These are phyloP conservation scores for Chaetothyriales sp. DNA, from an alignment of 2,329 filamentous ascomycete genomes.

Conservation along the genomic window DNA sequence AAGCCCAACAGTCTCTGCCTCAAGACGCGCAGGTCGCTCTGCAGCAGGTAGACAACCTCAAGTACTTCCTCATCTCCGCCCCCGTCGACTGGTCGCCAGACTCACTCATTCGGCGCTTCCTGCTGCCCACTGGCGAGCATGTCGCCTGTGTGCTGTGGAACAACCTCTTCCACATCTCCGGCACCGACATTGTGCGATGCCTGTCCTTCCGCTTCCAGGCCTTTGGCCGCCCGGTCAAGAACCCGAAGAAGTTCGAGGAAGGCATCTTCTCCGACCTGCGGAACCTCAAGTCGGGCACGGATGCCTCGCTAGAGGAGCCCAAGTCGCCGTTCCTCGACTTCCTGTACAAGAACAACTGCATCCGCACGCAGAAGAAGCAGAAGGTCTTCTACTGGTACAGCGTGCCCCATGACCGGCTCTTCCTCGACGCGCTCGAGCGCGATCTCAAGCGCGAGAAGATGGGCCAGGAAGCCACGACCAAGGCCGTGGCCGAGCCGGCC, in stretches of 20 bases:
- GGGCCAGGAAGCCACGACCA: constrained; percentile 92
- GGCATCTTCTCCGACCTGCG: constrained; percentile 97
- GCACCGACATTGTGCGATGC: constrained; percentile 96
- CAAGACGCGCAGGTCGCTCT: constrained; percentile 94
- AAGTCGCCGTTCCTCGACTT: constrained; percentile 98
- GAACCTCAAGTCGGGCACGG: constrained; percentile 95
- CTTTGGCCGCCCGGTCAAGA: constrained; percentile 95
- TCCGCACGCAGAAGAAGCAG: constrained; percentile 98
- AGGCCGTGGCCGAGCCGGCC: constrained; percentile 91
- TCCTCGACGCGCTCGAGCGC: constrained; percentile 91
- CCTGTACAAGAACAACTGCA: constrained; percentile 99
- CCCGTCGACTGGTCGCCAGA: constrained; percentile 96
- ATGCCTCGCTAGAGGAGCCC: constrained; percentile 94
- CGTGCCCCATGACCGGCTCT: constrained; percentile 91
- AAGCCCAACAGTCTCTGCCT: constrained; percentile 90
- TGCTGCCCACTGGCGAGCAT: constrained; percentile 94
- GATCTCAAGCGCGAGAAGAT: constrained; percentile 99
- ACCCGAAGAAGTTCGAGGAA: constrained; percentile 99
- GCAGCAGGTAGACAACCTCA: constrained; percentile 96
- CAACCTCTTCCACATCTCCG: constrained; percentile 98
- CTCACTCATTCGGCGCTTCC: constrained; percentile 90
- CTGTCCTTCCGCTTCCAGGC: constrained; percentile 97
- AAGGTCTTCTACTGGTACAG: constrained; percentile 99
- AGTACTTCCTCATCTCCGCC: constrained; percentile 98
- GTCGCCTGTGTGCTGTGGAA: constrained; percentile 98